Evolutionary conservation across 345 rosid genomes (phyloP).

Genomic region (Pistacia integerrima): DNA sequence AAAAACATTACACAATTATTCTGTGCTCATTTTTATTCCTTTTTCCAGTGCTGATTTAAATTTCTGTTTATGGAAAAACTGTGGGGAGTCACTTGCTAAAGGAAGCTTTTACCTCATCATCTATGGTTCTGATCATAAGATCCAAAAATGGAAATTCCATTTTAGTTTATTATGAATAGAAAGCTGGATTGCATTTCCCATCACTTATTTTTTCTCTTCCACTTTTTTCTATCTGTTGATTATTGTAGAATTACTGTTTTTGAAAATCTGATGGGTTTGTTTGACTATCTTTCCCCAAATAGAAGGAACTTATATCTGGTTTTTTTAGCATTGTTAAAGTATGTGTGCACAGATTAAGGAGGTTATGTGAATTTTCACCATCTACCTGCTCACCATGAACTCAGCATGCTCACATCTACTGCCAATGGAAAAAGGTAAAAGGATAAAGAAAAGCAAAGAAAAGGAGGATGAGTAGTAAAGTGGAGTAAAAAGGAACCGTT

Average conservation of each 20-base stretch:
- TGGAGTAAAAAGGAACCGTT: background rate
- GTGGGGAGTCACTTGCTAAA: background rate
- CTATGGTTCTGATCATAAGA: background rate
- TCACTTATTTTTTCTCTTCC: background rate
- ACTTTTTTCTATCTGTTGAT: background rate
- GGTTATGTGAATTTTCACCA: background rate
- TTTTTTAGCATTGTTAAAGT: background rate
- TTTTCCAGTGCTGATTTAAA: background rate
- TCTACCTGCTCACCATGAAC: background rate
- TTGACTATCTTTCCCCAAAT: background rate
- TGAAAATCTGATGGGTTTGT: background rate
- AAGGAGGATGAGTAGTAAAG: background rate
- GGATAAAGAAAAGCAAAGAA: background rate
- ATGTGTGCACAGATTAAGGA: background rate
- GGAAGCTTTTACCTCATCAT: background rate
- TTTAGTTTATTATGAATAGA: background rate
- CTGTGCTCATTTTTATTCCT: conserved; percentile 8
- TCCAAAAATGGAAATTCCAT: background rate
- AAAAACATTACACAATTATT: conserved; percentile 11
- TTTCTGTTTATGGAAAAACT: background rate
- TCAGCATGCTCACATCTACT: background rate
- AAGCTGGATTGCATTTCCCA: background rate
- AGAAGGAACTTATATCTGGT: background rate
- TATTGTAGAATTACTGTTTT: background rate
- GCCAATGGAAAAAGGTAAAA: background rate